phyloP scores from a whole-genome alignment of 1,284 basidiomycete species.

The Cutaneotrichosporon sp. region DNA sequence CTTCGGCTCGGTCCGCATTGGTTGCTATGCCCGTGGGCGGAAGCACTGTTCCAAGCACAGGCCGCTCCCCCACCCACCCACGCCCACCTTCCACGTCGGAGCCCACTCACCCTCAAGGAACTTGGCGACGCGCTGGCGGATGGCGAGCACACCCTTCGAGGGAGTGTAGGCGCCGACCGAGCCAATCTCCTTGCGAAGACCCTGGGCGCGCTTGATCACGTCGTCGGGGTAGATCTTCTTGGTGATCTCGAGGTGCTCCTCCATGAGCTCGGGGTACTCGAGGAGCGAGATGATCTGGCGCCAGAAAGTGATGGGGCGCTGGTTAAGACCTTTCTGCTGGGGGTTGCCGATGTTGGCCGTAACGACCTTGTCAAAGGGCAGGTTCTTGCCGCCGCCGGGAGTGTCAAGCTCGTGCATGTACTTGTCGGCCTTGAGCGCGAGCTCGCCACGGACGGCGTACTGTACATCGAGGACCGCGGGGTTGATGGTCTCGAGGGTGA shows the following conservation, averaged over 20 bases:
- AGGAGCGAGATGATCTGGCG: constrained; percentile 75
- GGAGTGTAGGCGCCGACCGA: constrained; percentile 95
- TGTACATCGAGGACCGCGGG: constrained; percentile 82
- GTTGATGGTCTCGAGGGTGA: constrained; percentile 60
- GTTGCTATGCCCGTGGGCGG: too few species aligned
- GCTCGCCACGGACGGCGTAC: constrained; percentile 95
- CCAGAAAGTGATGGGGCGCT: constrained; percentile 88
- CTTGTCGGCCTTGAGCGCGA: constrained; percentile 89
- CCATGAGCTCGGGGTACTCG: constrained; percentile 84
- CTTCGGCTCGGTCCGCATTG: background rate
- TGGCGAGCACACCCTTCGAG: constrained; percentile 86
- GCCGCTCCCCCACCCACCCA: background rate
- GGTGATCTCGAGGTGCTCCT: constrained; percentile 62
- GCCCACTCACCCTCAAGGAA: constrained; percentile 75
- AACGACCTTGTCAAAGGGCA: constrained; percentile 88
- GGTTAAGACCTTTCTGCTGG: constrained; percentile 91
- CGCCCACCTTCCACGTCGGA: too few species aligned
- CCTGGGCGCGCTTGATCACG: constrained; percentile 76
- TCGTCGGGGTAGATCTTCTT: constrained; percentile 77
- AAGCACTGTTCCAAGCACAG: background rate
- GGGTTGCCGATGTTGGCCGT: constrained; percentile 98
- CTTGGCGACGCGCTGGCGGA: constrained; percentile 82
- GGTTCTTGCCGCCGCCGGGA: constrained; percentile 53
- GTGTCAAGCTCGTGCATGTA: constrained; percentile 69
- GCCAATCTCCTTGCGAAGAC: constrained; percentile 81